Evolutionary conservation across 1,139 yeast species (phyloP), one percentile per base, ranked within the genome.

Genomic region (Yamadazyma mexicana): DNA sequence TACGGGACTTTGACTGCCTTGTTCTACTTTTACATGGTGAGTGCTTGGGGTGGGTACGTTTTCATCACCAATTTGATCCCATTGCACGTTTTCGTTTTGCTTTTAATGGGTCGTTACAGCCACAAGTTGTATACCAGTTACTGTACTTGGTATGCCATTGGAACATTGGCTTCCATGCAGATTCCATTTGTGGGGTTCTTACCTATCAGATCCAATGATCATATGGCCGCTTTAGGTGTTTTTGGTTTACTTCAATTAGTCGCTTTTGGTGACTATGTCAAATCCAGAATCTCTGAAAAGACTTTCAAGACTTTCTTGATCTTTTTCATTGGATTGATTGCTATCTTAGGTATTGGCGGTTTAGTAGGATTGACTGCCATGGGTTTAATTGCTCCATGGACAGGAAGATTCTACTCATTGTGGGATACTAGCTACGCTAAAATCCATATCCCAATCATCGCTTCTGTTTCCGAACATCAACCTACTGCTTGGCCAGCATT

Each of bases 31-130:
- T 94, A 94, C 74, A 94, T 94, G 99, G 99, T 94, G 38, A 84
- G 96, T 39, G 98, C 99, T n/a, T 94, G 99, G 99, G 98, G 98
- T 73, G 99, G 99, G 17, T 94, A 94, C 60, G 99, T 92, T 37
- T 94, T 94, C 71, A 94, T 94, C 66, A 94, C 98, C 46, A 94
- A 94, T 68, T 81, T 94, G 73, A 88, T 94, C 55, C 99, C 99
- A 38, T 74, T 94, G 55, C 99, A 94, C 62, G 89, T 91, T 23
- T 91, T 94, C 60, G 92, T 89, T 34, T 73, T 94, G 57, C 68
- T 94, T 42, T 68, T 87, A 50, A 94, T 94, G 98, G 98, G 99
- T 40, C 82, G 98, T 56, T 94, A 89, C 65, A 80, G 79, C 54
- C 82, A 83, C 51, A 80, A 81, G 52, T 64, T 92, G 43, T 94